Conservation (phyloP, 208 protist genomes). For the Tetramitus jugosus region DNA sequence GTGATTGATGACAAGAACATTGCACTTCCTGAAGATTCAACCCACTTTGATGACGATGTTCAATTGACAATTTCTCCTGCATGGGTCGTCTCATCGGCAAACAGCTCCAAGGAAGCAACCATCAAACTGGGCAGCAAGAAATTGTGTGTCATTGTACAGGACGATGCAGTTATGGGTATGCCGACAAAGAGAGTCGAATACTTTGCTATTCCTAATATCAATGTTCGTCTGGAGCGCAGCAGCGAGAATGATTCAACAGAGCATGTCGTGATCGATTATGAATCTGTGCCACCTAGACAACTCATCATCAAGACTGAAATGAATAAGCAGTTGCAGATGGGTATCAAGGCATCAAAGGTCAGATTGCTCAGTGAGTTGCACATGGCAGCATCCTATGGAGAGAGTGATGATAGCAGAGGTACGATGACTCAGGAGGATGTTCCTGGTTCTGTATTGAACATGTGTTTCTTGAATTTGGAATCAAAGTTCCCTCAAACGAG, state of each 20-base stretch:
- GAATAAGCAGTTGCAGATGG: neutral
- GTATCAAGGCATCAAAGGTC: neutral
- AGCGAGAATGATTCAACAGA: too few species aligned
- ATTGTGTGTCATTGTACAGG: neutral
- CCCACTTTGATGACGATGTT: neutral
- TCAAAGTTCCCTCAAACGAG: neutral
- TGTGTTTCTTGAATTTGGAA: constrained; percentile 19
- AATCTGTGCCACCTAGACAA: too few species aligned
- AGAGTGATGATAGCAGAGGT: neutral
- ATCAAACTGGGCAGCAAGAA: neutral
- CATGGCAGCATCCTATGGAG: neutral
- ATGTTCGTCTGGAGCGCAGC: neutral
- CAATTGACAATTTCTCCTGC: neutral
- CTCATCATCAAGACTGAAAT: neutral
- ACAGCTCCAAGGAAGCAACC: neutral
- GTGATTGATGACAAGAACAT: constrained; percentile 1
- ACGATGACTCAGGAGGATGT: constrained; percentile 7
- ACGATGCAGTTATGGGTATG: neutral
- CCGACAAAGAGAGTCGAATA: neutral
- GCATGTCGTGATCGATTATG: too few species aligned
- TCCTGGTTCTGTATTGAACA: constrained; percentile 16
- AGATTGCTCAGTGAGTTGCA: neutral
- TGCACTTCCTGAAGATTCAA: neutral
- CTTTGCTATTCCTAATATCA: neutral
- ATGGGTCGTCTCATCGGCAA: neutral